These are phyloP conservation scores for Hyphodiscus sp. DNA, from an alignment of 2,329 filamentous ascomycete genomes.

Conservation along the genomic window DNA sequence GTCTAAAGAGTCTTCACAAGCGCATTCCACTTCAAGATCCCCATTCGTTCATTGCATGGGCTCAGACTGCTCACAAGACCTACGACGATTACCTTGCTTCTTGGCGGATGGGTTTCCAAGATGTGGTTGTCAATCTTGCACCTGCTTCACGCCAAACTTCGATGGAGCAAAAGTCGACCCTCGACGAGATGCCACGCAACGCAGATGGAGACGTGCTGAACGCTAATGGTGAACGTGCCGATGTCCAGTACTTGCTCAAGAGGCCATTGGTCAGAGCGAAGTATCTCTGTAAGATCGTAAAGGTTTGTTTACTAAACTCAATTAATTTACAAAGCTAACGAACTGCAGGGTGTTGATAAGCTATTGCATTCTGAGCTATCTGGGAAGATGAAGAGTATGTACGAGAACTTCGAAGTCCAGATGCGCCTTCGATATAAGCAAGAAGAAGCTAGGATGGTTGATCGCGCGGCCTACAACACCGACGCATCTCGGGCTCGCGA, in stretches of 20 bases:
- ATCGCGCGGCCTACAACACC: constrained; percentile 79
- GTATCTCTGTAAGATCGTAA: constrained; percentile 77
- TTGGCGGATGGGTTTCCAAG: constrained; percentile 91
- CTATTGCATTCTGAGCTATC: constrained; percentile 39
- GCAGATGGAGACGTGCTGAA: constrained; percentile 56
- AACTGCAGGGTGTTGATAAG: constrained; percentile 16
- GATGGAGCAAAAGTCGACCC: constrained; percentile 50
- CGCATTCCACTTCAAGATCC: constrained; percentile 70
- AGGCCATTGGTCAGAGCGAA: constrained; percentile 82
- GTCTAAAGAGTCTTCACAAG: constrained; percentile 72
- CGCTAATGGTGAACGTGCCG: constrained; percentile 74
- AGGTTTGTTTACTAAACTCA: constrained; percentile 39
- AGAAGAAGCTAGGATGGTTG: constrained; percentile 66
- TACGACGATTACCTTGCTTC: constrained; percentile 81
- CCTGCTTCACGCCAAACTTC: constrained; percentile 50
- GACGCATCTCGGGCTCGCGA: constrained; percentile 77
- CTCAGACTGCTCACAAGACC: constrained; percentile 66
- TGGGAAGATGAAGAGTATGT: constrained; percentile 30
- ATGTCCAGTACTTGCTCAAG: constrained; percentile 89
- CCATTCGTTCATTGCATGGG: constrained; percentile 72
- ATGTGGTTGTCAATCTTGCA: constrained; percentile 87
- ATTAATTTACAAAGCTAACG: constrained; percentile 6
- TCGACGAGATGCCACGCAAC: constrained; percentile 54
- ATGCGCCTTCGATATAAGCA: constrained; percentile 69
- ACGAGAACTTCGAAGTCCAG: constrained; percentile 65